Evolutionary conservation across 2,329 filamentous ascomycete genomes (phyloP).

Genomic region (Pestalotiopsis fici): DNA sequence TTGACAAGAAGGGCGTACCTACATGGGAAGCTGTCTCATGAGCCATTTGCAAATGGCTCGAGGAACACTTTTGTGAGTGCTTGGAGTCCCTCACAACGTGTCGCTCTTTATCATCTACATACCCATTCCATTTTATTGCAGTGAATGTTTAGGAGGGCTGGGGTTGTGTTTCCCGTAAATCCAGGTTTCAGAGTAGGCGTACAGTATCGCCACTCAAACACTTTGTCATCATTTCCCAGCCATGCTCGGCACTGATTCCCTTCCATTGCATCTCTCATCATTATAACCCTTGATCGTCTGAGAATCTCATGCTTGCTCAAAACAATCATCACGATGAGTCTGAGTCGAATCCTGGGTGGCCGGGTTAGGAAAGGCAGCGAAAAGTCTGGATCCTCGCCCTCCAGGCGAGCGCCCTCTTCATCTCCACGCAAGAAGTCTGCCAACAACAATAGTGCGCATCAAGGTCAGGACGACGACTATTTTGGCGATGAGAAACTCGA

Average conservation of each 20-base stretch:
- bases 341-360: conserved; percentile 30
- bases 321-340: conserved; percentile 21
- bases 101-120: neutral
- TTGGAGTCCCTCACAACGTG: neutral
- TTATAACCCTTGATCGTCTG: neutral
- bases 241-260: neutral
- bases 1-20: neutral
- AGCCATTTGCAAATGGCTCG: neutral
- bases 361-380: conserved; percentile 31
- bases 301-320: neutral
- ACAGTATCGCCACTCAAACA: neutral
- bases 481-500: conserved; percentile 51
- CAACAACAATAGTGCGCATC: conserved; percentile 17
- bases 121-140: neutral
- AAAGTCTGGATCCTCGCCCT: conserved; percentile 19
- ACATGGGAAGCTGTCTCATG: neutral
- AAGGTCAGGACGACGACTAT: conserved; percentile 32
- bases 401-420: conserved; percentile 12
- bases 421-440: conserved; percentile 25
- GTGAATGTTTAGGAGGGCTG: neutral
- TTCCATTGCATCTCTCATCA: neutral
- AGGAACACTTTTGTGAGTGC: neutral
- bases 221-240: neutral
- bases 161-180: neutral
- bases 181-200: neutral